A percentile compares a stretch with the other conserved stretches of the same genome.
These are phyloP conservation scores for Candida germanica DNA, from an alignment of 805 yeast species.

Conservation along the genomic window DNA sequence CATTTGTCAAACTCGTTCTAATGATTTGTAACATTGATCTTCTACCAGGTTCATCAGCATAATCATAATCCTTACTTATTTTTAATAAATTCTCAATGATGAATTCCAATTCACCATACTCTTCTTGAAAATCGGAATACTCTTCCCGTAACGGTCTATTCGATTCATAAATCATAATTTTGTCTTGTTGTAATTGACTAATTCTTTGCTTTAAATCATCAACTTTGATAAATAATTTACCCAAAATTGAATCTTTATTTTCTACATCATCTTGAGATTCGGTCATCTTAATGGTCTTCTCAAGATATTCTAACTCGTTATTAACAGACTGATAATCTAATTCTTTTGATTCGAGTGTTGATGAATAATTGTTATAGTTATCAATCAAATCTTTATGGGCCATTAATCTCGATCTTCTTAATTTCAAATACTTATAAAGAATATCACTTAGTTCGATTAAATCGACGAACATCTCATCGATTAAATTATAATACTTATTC, in stretches of 20 bases:
- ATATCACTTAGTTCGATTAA: conserved; percentile 65
- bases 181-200: conserved; percentile 4
- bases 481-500: conserved; percentile 46
- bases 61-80: conserved; percentile 72
- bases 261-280: conserved; percentile 10
- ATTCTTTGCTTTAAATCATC: conserved; percentile 7
- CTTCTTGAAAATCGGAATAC: conserved; percentile 27
- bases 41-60: conserved; percentile 87
- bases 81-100: conserved; percentile 69
- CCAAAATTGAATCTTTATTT: conserved; percentile 14
- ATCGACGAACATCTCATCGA: conserved; percentile 77
- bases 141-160: conserved; percentile 15
- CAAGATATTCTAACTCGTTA: conserved; percentile 2
- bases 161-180: conserved; percentile 15
- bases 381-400: conserved; percentile 21
- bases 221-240: conserved; percentile 3
- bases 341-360: conserved; percentile 5
- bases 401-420: conserved; percentile 31
- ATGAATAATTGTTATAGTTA: conserved; percentile 15
- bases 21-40: conserved; percentile 59
- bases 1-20: conserved; percentile 53
- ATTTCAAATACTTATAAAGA: conserved; percentile 53
- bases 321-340: conserved; percentile 5
- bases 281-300: conserved; percentile 15
- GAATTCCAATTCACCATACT: conserved; percentile 62